phyloP scores from a whole-genome alignment of 306 rosid genomes.

The Malus sieversii region DNA sequence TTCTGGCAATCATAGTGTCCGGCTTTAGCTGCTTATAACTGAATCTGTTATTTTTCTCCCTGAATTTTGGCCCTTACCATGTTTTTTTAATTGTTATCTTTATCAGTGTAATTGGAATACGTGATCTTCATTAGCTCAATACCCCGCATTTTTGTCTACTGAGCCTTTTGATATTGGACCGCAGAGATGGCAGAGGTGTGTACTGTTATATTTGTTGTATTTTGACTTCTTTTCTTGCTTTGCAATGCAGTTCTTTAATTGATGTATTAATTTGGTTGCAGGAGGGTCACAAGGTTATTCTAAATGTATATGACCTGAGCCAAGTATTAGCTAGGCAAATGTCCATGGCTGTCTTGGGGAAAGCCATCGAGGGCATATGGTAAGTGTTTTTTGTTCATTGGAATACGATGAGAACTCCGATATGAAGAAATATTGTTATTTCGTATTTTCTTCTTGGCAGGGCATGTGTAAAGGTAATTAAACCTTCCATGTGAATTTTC shows the following conservation, averaged over 20 bases:
- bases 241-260: not conserved
- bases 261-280: constrained; percentile 22
- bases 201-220: not conserved
- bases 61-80: not conserved
- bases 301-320: constrained; percentile 83
- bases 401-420: not conserved
- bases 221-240: not conserved
- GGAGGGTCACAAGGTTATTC: constrained; percentile 74
- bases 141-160: not conserved
- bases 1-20: not conserved
- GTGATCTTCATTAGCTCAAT: not conserved
- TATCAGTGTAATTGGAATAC: constrained; percentile 6
- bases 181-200: constrained; percentile 69
- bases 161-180: not conserved
- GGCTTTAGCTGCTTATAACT: too few relatives aligned
- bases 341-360: constrained; percentile 71
- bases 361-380: constrained; percentile 90
- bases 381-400: constrained; percentile 28
- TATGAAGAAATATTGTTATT: not conserved
- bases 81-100: not conserved
- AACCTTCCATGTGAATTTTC: not conserved
- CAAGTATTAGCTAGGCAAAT: constrained; percentile 88
- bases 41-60: too few relatives aligned
- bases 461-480: not conserved
- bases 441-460: not conserved